Conservation (phyloP, 2,329 filamentous ascomycete genomes). For the Paecilomyces fulvus region DNA sequence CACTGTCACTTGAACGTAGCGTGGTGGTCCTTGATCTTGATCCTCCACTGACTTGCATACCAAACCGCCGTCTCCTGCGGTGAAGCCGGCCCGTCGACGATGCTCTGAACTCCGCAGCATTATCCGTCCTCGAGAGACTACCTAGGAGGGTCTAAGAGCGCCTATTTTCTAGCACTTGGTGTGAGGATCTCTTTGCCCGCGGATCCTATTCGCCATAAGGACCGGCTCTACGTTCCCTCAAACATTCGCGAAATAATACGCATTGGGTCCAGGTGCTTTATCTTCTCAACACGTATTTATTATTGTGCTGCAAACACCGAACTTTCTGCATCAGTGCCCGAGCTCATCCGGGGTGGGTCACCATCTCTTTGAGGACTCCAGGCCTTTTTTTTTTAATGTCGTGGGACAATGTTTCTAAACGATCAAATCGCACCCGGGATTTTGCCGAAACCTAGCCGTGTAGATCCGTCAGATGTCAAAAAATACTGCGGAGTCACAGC, state of each 20-base stretch:
- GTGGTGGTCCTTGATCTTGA: conserved; percentile 6
- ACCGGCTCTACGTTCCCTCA: neutral
- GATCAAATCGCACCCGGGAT: neutral
- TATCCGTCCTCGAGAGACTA: conserved; percentile 4
- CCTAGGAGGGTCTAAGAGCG: neutral
- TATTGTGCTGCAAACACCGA: neutral
- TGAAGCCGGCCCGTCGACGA: conserved; percentile 16
- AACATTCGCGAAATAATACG: neutral
- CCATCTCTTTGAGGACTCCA: neutral
- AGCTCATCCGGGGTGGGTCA: conserved; percentile 1
- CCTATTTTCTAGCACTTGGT: neutral
- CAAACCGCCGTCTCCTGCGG: conserved; percentile 12
- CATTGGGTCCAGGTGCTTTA: neutral
- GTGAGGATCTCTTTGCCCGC: neutral
- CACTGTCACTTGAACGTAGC: conserved; percentile 2
- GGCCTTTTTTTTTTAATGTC: neutral
- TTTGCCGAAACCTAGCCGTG: too few species aligned
- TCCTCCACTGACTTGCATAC: conserved; percentile 14
- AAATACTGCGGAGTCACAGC: too few species aligned
- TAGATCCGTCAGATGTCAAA: too few species aligned
- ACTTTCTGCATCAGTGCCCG: conserved; percentile 12
- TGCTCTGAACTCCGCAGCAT: conserved; percentile 15
- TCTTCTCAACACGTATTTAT: neutral
- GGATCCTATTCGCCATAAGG: neutral
- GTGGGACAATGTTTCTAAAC: neutral